Evolutionary conservation across 208 protist species (phyloP), one percentile per base, ranked within the genome.

Genomic region (Trypanosoma avium): DNA sequence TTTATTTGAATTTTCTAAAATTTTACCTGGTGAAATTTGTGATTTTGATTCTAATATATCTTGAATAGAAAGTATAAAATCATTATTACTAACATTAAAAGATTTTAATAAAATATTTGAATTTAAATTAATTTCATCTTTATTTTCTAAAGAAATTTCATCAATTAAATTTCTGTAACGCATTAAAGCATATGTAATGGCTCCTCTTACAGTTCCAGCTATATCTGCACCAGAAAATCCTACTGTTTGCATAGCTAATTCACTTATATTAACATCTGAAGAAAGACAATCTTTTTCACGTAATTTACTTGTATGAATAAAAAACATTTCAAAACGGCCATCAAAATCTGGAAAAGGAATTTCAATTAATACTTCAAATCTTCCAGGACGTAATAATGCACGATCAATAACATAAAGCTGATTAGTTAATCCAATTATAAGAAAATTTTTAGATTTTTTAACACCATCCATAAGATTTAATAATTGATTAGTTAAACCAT

Each of bases 401-500:
- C 64, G 46, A 61, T 98, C 96, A 15, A 98, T 80, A 2, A 92
- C 65, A 53, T 97, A 79, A 9, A 95, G 78, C 26, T 87, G 83
- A 60, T 98, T 98, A 0, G 95, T 98, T 47, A 98, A 78, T 15
- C 95, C 95, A 53, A 98, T 85, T 8, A 98, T 81, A 13, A 98
- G 83, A 26, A 98, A 85, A 82, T 99, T 96, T 50, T 83, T 73
- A 29, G 66, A 70, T 3, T 29, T 59, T 32, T 95, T 61, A 29
- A 97, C 66, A 50, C 95, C 97, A 59, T 98, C 97, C 84, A 98
- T 97, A 22, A 97, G 82, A n/a, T 91, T 85, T 9, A 98, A 86
- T 2, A 98, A 75, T 61, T 99, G 98, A 79, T 99, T 99, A 3
- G 99, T 99, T 15, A 99, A 87, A n/a, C 95, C 97, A 81, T 99